Percentiles rank a stretch among this genome's conserved stretches.
These are phyloP conservation scores for Suillus luteus DNA, from an alignment of 768 basidiomycete species.

Conservation along the genomic window DNA sequence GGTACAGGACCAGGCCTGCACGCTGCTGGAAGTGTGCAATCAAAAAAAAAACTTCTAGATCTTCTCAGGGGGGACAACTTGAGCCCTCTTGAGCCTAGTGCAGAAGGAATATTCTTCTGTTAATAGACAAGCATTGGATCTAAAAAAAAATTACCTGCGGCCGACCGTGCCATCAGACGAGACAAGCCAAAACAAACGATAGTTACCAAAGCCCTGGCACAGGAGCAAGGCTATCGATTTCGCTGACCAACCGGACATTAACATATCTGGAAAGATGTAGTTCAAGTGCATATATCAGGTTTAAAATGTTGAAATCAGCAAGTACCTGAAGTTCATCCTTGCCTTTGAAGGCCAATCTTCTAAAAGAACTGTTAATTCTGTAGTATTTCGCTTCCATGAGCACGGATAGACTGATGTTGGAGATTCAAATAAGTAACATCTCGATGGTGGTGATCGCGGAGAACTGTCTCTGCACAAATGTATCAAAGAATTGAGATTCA, in stretches of 20 bases:
- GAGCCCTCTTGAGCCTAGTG: conserved; percentile 8
- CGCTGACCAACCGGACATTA: conserved; percentile 25
- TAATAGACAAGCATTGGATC: background rate
- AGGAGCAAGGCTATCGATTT: conserved; percentile 17
- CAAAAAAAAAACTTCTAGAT: conserved; percentile 5
- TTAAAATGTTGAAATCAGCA: background rate
- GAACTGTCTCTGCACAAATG: background rate
- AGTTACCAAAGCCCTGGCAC: conserved; percentile 21
- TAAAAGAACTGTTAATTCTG: background rate
- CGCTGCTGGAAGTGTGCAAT: conserved; percentile 3
- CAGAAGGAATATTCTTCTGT: conserved; percentile 9
- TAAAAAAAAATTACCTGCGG: conserved; percentile 9
- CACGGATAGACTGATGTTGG: background rate
- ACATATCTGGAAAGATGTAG: conserved; percentile 24
- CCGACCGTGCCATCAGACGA: conserved; percentile 10
- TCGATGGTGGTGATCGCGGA: background rate
- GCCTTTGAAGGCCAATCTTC: background rate
- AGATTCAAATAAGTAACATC: background rate
- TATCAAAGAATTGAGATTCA: background rate
- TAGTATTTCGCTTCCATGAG: background rate
- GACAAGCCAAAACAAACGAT: conserved; percentile 9
- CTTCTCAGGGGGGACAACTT: conserved; percentile 4
- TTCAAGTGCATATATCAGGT: background rate
- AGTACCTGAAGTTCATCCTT: background rate
- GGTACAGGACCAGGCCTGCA: conserved; percentile 2